A percentile compares a stretch with the other conserved stretches of the same genome.
phyloP scores from a whole-genome alignment of 805 yeast genomes.

The Suhomyces faveliae region DNA sequence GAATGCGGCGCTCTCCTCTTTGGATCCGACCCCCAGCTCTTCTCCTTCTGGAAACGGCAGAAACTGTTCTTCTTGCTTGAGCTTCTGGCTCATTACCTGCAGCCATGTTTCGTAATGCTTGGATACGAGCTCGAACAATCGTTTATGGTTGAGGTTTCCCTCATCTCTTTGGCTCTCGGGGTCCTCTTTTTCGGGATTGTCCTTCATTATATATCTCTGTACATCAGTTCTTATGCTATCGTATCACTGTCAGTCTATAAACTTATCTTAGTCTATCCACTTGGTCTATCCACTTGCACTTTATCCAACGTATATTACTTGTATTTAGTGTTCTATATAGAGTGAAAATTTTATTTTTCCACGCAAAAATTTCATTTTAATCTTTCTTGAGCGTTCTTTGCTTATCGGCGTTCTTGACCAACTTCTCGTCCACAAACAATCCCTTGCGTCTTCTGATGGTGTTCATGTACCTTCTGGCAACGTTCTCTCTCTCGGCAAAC shows the following conservation, averaged over 20 bases:
- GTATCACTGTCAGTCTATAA: too few species aligned
- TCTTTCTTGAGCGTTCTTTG: slow-evolving; percentile 84
- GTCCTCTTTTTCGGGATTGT: background rate
- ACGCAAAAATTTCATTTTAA: slow-evolving; percentile 18
- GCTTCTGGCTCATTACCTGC: slow-evolving; percentile 27
- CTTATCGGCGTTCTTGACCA: slow-evolving; percentile 88
- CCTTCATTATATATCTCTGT: background rate
- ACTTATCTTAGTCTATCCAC: too few species aligned
- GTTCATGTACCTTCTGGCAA: slow-evolving; percentile 86
- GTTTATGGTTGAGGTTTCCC: slow-evolving; percentile 21
- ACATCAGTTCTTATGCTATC: too few species aligned
- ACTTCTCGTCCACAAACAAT: slow-evolving; percentile 82
- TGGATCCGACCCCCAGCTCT: slow-evolving; percentile 2
- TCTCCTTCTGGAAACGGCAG: slow-evolving; percentile 31
- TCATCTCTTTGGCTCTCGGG: background rate
- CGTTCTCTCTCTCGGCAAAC: slow-evolving; percentile 85
- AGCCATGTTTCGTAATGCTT: slow-evolving; percentile 42
- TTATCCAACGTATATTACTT: too few species aligned
- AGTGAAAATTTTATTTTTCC: background rate
- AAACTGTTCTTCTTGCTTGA: slow-evolving; percentile 23
- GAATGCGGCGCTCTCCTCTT: slow-evolving; percentile 20
- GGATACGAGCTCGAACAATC: slow-evolving; percentile 30
- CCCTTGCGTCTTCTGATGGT: slow-evolving; percentile 84
- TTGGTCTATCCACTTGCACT: too few species aligned
- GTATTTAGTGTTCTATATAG: too few species aligned